Evolutionary conservation across 805 yeast species (phyloP).

Genomic region (Cyberlindnera euphorbiiphila): DNA sequence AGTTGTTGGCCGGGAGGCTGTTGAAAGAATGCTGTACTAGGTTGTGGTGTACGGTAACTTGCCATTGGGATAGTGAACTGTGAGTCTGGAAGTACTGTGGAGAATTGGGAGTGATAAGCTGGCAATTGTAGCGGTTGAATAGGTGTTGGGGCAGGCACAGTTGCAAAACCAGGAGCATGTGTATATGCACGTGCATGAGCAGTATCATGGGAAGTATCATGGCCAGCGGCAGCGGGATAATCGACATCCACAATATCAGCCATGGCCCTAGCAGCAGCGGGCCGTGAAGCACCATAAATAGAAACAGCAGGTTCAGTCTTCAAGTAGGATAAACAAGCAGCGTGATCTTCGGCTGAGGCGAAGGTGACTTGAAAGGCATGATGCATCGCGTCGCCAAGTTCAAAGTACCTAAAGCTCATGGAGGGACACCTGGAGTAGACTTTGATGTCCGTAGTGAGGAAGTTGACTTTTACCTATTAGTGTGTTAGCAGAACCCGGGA

Average conservation of each 20-base stretch:
- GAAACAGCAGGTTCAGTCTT: constrained; percentile 3
- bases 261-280: no score
- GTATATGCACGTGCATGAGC: no score
- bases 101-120: background rate
- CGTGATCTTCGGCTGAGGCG: constrained; percentile 6
- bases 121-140: no score
- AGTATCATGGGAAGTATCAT: no score
- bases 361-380: constrained; percentile 13
- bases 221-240: no score
- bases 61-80: constrained; percentile 6
- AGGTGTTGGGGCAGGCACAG: no score
- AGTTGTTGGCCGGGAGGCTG: background rate
- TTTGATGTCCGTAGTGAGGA: background rate
- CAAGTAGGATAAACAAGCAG: constrained; percentile 6
- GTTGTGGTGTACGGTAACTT: background rate
- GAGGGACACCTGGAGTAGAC: constrained; percentile 24
- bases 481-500: no score
- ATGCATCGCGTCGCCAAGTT: background rate
- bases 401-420: constrained; percentile 20
- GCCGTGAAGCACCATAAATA: no score
- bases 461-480: constrained; percentile 13
- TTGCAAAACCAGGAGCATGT: no score
- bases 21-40: background rate
- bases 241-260: no score
- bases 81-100: background rate